Conservation (phyloP, 2,329 filamentous ascomycete species). For the Apiospora kogelbergensis region DNA sequence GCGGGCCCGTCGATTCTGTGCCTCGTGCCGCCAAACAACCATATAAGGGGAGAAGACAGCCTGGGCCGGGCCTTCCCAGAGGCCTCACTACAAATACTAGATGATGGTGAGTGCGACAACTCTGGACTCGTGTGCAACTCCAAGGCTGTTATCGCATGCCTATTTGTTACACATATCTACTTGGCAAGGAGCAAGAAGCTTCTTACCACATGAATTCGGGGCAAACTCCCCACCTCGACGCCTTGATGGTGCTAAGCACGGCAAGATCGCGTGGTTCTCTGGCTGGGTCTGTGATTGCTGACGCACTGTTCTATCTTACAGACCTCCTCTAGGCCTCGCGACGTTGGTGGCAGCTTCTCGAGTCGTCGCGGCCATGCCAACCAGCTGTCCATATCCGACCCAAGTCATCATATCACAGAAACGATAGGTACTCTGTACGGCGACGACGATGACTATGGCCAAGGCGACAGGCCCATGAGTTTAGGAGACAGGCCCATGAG, state of each 20-base stretch:
- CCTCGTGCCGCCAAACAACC: slow-evolving; percentile 14
- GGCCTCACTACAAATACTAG: slow-evolving; percentile 12
- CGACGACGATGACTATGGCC: slow-evolving; percentile 62
- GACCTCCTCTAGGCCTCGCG: slow-evolving; percentile 60
- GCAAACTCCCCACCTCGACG: neutral
- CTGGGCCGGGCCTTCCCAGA: slow-evolving; percentile 12
- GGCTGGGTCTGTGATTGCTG: neutral
- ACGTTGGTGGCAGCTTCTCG: slow-evolving; percentile 57
- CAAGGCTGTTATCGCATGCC: neutral
- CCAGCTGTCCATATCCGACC: slow-evolving; percentile 74
- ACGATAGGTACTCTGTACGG: slow-evolving; percentile 90
- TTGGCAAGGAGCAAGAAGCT: neutral
- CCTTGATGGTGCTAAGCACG: neutral
- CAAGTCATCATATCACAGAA: slow-evolving; percentile 91
- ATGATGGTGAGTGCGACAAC: slow-evolving; percentile 16
- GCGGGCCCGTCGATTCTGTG: slow-evolving; percentile 14
- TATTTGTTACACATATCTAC: neutral
- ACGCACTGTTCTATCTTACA: slow-evolving; percentile 26
- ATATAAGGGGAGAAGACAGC: slow-evolving; percentile 10
- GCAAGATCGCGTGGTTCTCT: neutral
- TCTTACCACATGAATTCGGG: neutral
- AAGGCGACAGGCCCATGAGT: slow-evolving; percentile 66
- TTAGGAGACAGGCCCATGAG: slow-evolving; percentile 71
- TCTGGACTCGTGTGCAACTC: neutral
- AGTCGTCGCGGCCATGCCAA: slow-evolving; percentile 58